These are phyloP conservation scores for Licmophora abbreviata DNA, from an alignment of 108 stramenopile genomes.

Conservation along the genomic window DNA sequence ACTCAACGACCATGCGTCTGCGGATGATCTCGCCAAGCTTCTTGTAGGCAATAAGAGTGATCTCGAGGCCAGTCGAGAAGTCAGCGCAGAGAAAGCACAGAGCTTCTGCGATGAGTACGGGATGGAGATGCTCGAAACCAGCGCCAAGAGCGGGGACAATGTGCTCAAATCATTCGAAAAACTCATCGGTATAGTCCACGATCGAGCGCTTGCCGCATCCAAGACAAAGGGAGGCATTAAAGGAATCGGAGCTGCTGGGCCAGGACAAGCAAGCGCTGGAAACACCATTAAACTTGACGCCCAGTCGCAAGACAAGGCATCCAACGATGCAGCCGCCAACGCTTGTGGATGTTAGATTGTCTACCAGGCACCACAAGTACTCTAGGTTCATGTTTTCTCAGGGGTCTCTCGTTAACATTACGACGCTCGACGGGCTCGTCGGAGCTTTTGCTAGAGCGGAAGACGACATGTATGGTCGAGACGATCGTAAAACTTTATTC, in stretches of 20 bases:
- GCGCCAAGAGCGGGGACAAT: constrained; percentile 74
- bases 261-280: neutral
- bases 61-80: constrained; percentile 67
- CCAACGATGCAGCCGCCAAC: constrained; percentile 15
- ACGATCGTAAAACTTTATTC: neutral
- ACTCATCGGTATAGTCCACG: constrained; percentile 82
- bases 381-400: no score
- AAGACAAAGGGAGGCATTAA: constrained; percentile 45
- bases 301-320: constrained; percentile 1
- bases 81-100: constrained; percentile 62
- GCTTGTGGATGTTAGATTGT: constrained; percentile 58
- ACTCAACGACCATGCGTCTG: constrained; percentile 76
- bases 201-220: constrained; percentile 49
- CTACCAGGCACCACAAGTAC: no score
- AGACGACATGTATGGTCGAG: neutral
- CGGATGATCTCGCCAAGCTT: constrained; percentile 75
- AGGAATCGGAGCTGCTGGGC: constrained; percentile 19
- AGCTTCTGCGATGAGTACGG: constrained; percentile 78
- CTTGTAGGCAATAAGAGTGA: constrained; percentile 87
- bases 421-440: neutral
- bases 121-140: constrained; percentile 81
- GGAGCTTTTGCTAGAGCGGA: no score
- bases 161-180: constrained; percentile 78
- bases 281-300: constrained; percentile 40
- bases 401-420: neutral